Evolutionary conservation across 176 grass and related monocot species (phyloP).

Genomic region (Aegilops umbellulata): DNA sequence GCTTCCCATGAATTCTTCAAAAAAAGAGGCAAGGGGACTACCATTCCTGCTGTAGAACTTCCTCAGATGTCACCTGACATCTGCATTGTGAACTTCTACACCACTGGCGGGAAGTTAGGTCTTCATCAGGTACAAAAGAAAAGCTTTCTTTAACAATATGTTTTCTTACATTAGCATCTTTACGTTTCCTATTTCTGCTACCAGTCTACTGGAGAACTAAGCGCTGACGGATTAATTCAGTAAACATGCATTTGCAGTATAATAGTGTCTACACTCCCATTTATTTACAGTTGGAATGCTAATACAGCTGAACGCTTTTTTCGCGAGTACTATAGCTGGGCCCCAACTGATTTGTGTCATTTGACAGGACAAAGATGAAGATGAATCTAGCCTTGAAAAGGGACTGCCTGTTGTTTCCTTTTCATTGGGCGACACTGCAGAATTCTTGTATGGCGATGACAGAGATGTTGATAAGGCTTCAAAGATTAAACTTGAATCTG

Average conservation of each 20-base stretch:
- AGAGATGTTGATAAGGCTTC: slow-evolving; percentile 30
- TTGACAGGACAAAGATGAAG: slow-evolving; percentile 58
- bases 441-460: slow-evolving; percentile 48
- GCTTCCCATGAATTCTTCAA: slow-evolving; percentile 35
- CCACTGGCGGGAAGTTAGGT: slow-evolving; percentile 34
- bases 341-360: neutral
- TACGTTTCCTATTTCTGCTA: neutral
- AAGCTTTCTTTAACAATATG: neutral
- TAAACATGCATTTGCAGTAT: neutral
- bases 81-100: slow-evolving; percentile 66
- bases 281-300: neutral
- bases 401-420: slow-evolving; percentile 62
- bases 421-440: slow-evolving; percentile 46
- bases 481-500: slow-evolving; percentile 52
- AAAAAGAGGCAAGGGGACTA: neutral
- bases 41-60: slow-evolving; percentile 20
- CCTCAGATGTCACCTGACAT: slow-evolving; percentile 53
- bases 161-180: neutral
- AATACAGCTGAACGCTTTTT: neutral
- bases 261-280: neutral
- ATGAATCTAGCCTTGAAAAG: slow-evolving; percentile 24
- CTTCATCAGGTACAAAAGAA: slow-evolving; percentile 55
- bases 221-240: neutral
- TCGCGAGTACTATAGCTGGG: neutral
- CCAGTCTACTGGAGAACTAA: neutral